Percentiles rank a stretch among this genome's conserved stretches.
Evolutionary conservation across 2,329 filamentous ascomycete species (phyloP).

Genomic region (Fusarium sp.): DNA sequence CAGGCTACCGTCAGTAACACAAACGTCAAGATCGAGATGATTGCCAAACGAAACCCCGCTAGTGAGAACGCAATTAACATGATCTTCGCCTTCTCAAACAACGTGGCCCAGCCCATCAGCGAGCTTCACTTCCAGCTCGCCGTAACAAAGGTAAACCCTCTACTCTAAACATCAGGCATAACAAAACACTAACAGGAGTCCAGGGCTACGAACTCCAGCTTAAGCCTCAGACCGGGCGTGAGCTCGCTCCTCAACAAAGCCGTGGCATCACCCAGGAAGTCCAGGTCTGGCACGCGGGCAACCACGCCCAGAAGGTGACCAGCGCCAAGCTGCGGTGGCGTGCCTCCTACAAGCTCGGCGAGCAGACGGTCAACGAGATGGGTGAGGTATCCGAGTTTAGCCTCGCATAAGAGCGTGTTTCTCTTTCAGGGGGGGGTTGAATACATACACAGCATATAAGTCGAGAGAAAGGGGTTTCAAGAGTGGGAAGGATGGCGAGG

Average conservation of each 20-base stretch:
- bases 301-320: slow-evolving; percentile 74
- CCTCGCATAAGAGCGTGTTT: slow-evolving; percentile 64
- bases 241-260: slow-evolving; percentile 77
- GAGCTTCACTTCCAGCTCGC: slow-evolving; percentile 92
- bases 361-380: slow-evolving; percentile 77
- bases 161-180: not conserved
- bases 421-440: not conserved
- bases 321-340: slow-evolving; percentile 92
- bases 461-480: slow-evolving; percentile 1
- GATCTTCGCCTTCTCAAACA: slow-evolving; percentile 85
- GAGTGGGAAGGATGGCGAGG: not conserved
- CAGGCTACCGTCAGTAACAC: slow-evolving; percentile 76
- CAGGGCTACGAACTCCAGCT: slow-evolving; percentile 85
- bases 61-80: slow-evolving; percentile 72
- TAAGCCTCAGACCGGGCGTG: slow-evolving; percentile 84
- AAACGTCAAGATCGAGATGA: slow-evolving; percentile 77
- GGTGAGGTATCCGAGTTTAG: slow-evolving; percentile 85
- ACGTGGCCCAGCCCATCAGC: slow-evolving; percentile 73
- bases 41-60: slow-evolving; percentile 69
- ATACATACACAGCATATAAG: not conserved
- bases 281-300: slow-evolving; percentile 77
- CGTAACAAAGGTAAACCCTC: slow-evolving; percentile 80
- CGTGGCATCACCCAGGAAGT: slow-evolving; percentile 85
- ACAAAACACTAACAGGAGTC: slow-evolving; percentile 15
- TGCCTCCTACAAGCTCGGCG: slow-evolving; percentile 78